Base-by-base conservation (phyloP, 352 stramenopile genomes). In the Phytophthora palmivora region DNA sequence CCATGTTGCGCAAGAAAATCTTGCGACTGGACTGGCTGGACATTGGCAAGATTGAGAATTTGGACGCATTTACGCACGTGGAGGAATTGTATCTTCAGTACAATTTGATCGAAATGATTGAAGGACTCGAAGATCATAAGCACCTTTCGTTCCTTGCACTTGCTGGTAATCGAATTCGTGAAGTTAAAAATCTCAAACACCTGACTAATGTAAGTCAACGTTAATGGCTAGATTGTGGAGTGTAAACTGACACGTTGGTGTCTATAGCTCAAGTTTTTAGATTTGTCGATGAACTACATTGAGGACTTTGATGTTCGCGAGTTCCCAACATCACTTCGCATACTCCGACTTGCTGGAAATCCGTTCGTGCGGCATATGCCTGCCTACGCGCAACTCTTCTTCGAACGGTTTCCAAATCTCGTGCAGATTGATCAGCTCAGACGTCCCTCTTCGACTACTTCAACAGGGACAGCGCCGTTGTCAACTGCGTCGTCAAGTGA, bases 1-100 rank as follows among this genome's bases (percentile, higher is more conserved):
- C 45, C 6, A 58, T 94, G 42, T 58, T 93, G 28, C 39, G 58
- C 16, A 84, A 85, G 50, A 88, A 85, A 65, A 58, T 76, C 24
- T 50, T 94, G 36, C 75, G 84, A 4, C 39, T 94, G 5, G 84
- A 94, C 71, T 92, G 81, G 84, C 72, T 90, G 28, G 80, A 79
- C 50, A 76, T 94, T 22, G 70, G 76, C 26, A 70, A 74, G 45
- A 89, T 94, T 33, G 84, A 94, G 49, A 92, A 94, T 41, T 47
- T 94, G 4, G 82, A 94, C 24, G 82, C 73, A 42, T 91, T 91
- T 45, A 87, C 77, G 26, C 82, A 92, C 42, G 62, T 94, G 28
- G 69, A 88, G 38, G 82, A 92, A 55, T 51, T 94, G 24, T 92
- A 92, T 52, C 70, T 94, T 3, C 84, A 94, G 68, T 82, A 90